Evolutionary conservation across 2,329 filamentous ascomycete species (phyloP).

Genomic region (Scleromitrula shiraiana): DNA sequence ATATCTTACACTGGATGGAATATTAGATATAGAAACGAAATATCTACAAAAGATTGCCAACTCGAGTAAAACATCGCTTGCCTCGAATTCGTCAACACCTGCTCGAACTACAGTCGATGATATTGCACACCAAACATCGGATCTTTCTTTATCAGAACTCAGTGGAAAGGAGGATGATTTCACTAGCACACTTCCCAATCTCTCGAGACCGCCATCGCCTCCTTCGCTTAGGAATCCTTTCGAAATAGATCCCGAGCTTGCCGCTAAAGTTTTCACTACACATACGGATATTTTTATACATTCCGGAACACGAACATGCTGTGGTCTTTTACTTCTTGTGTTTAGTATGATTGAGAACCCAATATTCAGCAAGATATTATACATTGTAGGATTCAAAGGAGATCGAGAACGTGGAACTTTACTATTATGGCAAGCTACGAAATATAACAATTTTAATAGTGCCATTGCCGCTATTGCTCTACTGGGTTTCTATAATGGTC

Average conservation of each 20-base stretch:
- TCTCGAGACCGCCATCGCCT: slow-evolving; percentile 1
- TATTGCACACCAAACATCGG: background rate
- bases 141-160: background rate
- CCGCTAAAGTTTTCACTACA: slow-evolving; percentile 58
- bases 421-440: slow-evolving; percentile 86
- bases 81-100: slow-evolving; percentile 1
- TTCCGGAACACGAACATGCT: slow-evolving; percentile 82
- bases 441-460: slow-evolving; percentile 84
- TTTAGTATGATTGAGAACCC: slow-evolving; percentile 85
- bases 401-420: slow-evolving; percentile 74
- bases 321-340: slow-evolving; percentile 74
- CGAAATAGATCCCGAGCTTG: slow-evolving; percentile 31
- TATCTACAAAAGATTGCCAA: slow-evolving; percentile 32
- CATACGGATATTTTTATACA: slow-evolving; percentile 83
- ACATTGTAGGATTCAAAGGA: slow-evolving; percentile 83
- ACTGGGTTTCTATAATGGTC: slow-evolving; percentile 79
- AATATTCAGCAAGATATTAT: slow-evolving; percentile 76
- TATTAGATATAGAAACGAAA: slow-evolving; percentile 66
- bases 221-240: slow-evolving; percentile 16
- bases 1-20: slow-evolving; percentile 70
- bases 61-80: slow-evolving; percentile 13
- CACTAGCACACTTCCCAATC: background rate
- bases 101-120: background rate
- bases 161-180: background rate
- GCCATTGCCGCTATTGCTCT: slow-evolving; percentile 77